Evolutionary conservation across 1,284 basidiomycete species (phyloP), one percentile per base, ranked within the genome.

Genomic region (Cryptococcus maquisensis): DNA sequence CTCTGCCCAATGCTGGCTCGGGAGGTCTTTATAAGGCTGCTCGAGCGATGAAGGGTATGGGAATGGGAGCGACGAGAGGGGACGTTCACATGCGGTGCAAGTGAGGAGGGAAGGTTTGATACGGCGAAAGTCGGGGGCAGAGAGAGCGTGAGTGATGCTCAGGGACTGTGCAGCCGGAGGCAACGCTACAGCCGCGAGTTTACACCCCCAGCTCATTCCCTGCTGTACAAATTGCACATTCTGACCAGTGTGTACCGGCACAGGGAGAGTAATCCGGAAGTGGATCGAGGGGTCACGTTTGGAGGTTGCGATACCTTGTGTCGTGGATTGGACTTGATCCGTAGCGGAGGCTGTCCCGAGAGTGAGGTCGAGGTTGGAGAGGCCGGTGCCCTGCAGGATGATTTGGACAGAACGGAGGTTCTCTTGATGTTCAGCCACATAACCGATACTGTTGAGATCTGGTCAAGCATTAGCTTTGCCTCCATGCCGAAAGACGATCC

Each of bases 1-100:
- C 73, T 98, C 94, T 55, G 92, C 87, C 94, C 94, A 98, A 66
- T 96, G 86, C 68, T 96, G 91, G 1, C 89, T 93, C 1, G 94
- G 94, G 7, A 98, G 79, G 65, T 96, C 92, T 48, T 85, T 82
- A 73, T 89, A 96, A 28, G 62, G 57, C 18, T 58, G 53, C 83
- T 87, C 10, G 82, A 78, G 66, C 86, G 90, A 10, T 82, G 80
- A 73, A 87, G 88, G 9, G 80, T 80, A 39, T 12, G 21, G 20
- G 2, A 21, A 36, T 2, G 82, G 53, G 81, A 91, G 79, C 56
- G 87, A 82, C 0, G 83, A 76, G 1, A 88, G 84, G 59, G 89
- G 85, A n/a, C 89, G 81, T 85, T 80, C 20, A 81, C 81, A 53
- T 68, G 55, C 8, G 60, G 70, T 54, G 75, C 78, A 65, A 60